phyloP scores from a whole-genome alignment of 1,284 basidiomycete genomes.

The Cutaneotrichosporon cutaneum region DNA sequence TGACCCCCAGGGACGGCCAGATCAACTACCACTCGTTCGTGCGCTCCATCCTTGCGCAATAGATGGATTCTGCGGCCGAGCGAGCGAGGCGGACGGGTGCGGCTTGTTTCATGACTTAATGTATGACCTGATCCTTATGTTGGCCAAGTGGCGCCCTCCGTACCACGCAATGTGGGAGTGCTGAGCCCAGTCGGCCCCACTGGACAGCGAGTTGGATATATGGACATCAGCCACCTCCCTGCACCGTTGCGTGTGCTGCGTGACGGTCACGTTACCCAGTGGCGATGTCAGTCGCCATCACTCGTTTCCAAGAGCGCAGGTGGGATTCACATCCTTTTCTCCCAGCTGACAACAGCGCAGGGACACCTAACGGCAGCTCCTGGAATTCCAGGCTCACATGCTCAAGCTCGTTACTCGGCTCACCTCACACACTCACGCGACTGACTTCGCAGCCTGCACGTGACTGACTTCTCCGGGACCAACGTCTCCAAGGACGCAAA shows the following conservation, averaged over 20 bases:
- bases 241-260: no score
- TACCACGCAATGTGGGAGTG: not conserved
- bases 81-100: not conserved
- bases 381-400: not conserved
- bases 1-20: conserved; percentile 75
- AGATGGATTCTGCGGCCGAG: conserved; percentile 12
- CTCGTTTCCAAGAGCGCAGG: not conserved
- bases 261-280: not conserved
- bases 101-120: conserved; percentile 13
- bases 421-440: not conserved
- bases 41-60: conserved; percentile 84
- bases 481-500: no score
- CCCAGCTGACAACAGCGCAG: not conserved
- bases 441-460: not conserved
- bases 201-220: not conserved
- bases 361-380: not conserved
- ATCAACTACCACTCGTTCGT: conserved; percentile 97
- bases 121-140: conserved; percentile 11
- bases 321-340: not conserved
- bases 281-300: not conserved
- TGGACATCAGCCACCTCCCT: no score
- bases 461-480: not conserved
- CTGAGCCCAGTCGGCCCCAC: not conserved
- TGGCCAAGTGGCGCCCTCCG: not conserved
- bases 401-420: no score